phyloP scores from a whole-genome alignment of 768 basidiomycete genomes.

The Termitomyces heimii region DNA sequence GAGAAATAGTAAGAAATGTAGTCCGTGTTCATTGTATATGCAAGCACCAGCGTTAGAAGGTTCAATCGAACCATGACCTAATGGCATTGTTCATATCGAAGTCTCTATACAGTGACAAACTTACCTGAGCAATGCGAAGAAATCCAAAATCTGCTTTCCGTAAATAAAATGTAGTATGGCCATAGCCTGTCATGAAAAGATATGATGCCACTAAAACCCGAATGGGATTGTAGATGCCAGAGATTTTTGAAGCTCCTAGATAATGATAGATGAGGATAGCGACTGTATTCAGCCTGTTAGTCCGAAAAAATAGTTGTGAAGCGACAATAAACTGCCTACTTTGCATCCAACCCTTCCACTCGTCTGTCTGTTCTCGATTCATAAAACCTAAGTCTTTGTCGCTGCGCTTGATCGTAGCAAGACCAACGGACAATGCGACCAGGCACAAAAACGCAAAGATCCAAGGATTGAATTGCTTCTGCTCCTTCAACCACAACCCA shows the following conservation, averaged over 20 bases:
- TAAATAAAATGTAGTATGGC: conserved; percentile 83
- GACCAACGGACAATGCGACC: conserved; percentile 47
- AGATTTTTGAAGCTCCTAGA: conserved; percentile 81
- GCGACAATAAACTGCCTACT: conserved; percentile 36
- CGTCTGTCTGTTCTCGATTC: conserved; percentile 90
- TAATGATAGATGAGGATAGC: conserved; percentile 92
- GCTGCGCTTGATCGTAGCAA: conserved; percentile 58
- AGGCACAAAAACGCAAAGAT: conserved; percentile 59
- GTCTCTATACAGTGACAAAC: conserved; percentile 11
- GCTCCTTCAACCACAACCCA: conserved; percentile 81
- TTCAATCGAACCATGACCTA: conserved; percentile 81
- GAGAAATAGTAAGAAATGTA: conserved; percentile 91
- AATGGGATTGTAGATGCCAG: conserved; percentile 91
- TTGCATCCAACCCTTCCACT: conserved; percentile 99
- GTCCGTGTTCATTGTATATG: conserved; percentile 89
- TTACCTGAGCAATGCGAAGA: conserved; percentile 65
- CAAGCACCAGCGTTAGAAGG: conserved; percentile 72
- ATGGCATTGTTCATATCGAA: neutral
- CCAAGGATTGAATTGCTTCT: conserved; percentile 74
- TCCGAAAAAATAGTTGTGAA: neutral
- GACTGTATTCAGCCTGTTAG: conserved; percentile 37
- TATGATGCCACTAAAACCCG: conserved; percentile 86
- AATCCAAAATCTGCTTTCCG: conserved; percentile 87
- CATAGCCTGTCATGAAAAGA: conserved; percentile 92
- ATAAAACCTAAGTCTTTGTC: conserved; percentile 87